Percentiles rank a stretch among this genome's conserved stretches.
Evolutionary conservation across 2,329 filamentous ascomycete genomes (phyloP).

Genomic region (Claviceps sp.): DNA sequence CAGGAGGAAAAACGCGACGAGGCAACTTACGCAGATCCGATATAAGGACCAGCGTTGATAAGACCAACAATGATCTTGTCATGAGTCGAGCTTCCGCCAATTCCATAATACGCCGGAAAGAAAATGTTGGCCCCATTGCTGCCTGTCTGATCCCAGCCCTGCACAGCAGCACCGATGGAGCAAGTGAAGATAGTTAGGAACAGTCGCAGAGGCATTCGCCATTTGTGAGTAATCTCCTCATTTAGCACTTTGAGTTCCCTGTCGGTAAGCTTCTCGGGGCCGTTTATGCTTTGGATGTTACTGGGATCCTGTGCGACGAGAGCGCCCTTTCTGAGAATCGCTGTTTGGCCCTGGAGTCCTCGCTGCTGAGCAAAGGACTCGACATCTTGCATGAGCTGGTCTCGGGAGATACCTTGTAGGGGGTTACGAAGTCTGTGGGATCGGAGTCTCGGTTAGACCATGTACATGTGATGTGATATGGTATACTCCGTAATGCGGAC

Average conservation of each 20-base stretch:
- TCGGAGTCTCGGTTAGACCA: not conserved
- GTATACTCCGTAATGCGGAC: too few relatives aligned
- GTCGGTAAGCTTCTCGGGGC: conserved; percentile 40
- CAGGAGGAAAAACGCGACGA: too few relatives aligned
- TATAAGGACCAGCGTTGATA: conserved; percentile 17
- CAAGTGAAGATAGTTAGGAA: conserved; percentile 33
- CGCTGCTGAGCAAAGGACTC: conserved; percentile 43
- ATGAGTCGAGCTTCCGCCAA: conserved; percentile 26
- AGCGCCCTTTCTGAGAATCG: conserved; percentile 43
- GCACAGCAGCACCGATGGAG: conserved; percentile 40
- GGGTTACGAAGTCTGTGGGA: conserved; percentile 32
- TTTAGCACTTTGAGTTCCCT: conserved; percentile 43
- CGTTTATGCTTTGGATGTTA: conserved; percentile 38
- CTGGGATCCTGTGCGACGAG: conserved; percentile 44
- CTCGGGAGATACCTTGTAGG: conserved; percentile 33
- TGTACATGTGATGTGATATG: not conserved
- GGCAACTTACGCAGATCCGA: conserved; percentile 39
- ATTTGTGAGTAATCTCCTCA: conserved; percentile 45
- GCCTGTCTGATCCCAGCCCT: conserved; percentile 52
- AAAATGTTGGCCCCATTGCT: conserved; percentile 46
- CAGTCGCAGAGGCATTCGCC: conserved; percentile 30
- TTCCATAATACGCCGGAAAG: conserved; percentile 32
- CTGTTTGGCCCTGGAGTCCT: conserved; percentile 43
- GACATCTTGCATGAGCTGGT: conserved; percentile 43
- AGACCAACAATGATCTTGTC: conserved; percentile 21